Evolutionary conservation across 768 basidiomycete genomes (phyloP).

Genomic region (Mrakia frigida): DNA sequence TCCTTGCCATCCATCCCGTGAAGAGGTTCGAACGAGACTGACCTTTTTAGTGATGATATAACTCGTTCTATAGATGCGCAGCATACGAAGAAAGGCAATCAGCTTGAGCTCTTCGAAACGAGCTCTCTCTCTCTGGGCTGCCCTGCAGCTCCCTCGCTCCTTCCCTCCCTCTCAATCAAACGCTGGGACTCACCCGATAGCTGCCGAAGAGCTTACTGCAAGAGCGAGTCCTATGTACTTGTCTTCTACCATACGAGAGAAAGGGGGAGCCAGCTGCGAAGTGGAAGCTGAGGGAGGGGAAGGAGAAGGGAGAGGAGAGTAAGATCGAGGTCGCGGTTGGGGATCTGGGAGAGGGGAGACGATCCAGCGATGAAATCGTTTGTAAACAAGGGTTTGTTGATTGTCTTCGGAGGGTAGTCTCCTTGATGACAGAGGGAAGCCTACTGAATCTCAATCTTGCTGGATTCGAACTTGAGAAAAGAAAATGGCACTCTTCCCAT

Average conservation of each 20-base stretch:
- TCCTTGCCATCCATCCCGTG: no score
- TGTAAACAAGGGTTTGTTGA: no score
- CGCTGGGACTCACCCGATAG: conserved; percentile 56
- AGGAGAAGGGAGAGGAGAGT: not conserved
- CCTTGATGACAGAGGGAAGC: no score
- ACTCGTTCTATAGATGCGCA: conserved; percentile 56
- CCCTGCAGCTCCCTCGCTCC: no score
- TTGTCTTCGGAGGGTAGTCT: no score
- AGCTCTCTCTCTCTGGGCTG: no score
- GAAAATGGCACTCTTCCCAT: not conserved
- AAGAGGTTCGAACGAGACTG: conserved; percentile 28
- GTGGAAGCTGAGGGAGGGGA: not conserved
- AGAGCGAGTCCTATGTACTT: conserved; percentile 91
- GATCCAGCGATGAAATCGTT: not conserved
- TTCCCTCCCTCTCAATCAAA: not conserved
- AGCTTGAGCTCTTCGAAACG: conserved; percentile 4
- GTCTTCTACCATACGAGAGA: conserved; percentile 57
- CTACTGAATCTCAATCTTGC: no score
- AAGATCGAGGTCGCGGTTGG: not conserved
- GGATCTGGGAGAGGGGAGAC: no score
- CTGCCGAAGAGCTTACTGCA: conserved; percentile 73
- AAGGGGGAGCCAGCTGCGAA: not conserved
- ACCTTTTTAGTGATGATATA: conserved; percentile 99
- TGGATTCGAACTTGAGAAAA: no score
- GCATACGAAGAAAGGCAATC: not conserved